Conservation (phyloP, 176 grass and related monocot species). For the Zoysia pacifica region DNA sequence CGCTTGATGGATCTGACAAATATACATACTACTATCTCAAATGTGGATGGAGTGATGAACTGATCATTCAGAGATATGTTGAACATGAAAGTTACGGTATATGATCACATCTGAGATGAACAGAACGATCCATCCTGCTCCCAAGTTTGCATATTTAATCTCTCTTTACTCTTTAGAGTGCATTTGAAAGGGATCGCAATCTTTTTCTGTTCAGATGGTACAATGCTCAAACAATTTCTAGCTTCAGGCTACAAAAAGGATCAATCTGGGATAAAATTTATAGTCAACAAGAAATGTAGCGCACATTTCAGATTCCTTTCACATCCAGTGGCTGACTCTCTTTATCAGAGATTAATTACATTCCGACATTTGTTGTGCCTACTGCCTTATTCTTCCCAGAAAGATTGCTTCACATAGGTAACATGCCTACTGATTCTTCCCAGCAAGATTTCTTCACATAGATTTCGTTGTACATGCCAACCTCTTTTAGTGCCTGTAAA, state of each 20-base stretch:
- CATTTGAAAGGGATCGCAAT: neutral
- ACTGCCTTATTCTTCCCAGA: neutral
- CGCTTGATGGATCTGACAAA: neutral
- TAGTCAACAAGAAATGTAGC: too few relatives aligned
- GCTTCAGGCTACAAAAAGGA: neutral
- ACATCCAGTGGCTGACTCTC: neutral
- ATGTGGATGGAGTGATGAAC: neutral
- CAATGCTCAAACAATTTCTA: neutral
- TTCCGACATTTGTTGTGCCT: neutral
- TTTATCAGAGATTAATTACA: neutral
- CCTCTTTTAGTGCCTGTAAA: neutral
- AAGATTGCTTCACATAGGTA: neutral
- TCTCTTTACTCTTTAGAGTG: neutral
- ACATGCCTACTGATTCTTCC: neutral
- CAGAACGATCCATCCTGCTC: neutral
- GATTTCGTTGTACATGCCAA: neutral
- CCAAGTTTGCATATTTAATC: neutral
- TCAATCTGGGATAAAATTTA: neutral
- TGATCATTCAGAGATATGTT: neutral
- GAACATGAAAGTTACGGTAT: too few relatives aligned
- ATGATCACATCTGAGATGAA: neutral
- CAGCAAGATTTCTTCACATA: neutral
- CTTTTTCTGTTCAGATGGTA: neutral
- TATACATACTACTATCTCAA: constrained; percentile 4
- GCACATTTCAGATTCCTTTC: neutral